Evolutionary conservation across 805 yeast genomes (phyloP).

Genomic region (Pichia rugopelliculosa): DNA sequence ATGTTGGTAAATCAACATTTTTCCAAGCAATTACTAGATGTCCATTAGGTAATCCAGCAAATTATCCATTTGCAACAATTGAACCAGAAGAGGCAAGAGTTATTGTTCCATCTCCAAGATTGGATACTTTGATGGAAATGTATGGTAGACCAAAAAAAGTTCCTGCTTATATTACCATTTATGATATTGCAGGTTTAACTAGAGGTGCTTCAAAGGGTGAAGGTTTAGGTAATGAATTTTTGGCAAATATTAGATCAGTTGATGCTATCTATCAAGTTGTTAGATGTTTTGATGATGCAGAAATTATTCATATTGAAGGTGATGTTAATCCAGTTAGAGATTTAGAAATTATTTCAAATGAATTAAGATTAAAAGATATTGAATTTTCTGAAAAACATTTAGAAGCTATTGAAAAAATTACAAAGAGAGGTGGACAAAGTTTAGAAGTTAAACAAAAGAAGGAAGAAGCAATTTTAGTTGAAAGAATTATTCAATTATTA

Average conservation of each 20-base stretch:
- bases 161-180: slow-evolving; percentile 88
- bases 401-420: slow-evolving; percentile 48
- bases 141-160: slow-evolving; percentile 81
- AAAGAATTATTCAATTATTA: slow-evolving; percentile 53
- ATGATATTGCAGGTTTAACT: slow-evolving; percentile 97
- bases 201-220: slow-evolving; percentile 96
- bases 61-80: slow-evolving; percentile 95
- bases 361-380: slow-evolving; percentile 92
- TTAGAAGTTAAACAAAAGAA: slow-evolving; percentile 57
- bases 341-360: slow-evolving; percentile 83
- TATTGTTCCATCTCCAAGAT: slow-evolving; percentile 83
- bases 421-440: slow-evolving; percentile 59
- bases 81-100: slow-evolving; percentile 98
- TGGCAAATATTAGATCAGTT: slow-evolving; percentile 93
- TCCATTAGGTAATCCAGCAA: slow-evolving; percentile 93
- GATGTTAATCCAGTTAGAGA: slow-evolving; percentile 95
- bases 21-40: slow-evolving; percentile 95
- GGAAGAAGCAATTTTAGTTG: slow-evolving; percentile 50
- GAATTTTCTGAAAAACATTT: slow-evolving; percentile 70
- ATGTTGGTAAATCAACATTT: slow-evolving; percentile 93
- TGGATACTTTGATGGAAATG: slow-evolving; percentile 65
- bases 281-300: slow-evolving; percentile 96
- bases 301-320: slow-evolving; percentile 93
- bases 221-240: slow-evolving; percentile 96
- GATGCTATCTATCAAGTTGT: slow-evolving; percentile 98